phyloP scores from a whole-genome alignment of 352 stramenopile species.

The Globisporangium camurandrum region DNA sequence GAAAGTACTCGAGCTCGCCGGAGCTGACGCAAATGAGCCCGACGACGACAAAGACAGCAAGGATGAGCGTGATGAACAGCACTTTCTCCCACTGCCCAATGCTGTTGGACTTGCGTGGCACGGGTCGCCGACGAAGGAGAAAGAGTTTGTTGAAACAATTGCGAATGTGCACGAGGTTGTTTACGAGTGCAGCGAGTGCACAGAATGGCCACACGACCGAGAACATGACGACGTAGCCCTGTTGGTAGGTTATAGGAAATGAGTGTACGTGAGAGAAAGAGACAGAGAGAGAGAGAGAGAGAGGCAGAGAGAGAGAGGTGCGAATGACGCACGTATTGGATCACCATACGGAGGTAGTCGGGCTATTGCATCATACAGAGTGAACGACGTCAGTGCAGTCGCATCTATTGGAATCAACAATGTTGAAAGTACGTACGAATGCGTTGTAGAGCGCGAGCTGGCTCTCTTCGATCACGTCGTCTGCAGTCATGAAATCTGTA shows the following conservation, averaged over 20 bases:
- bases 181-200: slow-evolving; percentile 60
- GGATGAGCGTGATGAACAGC: slow-evolving; percentile 74
- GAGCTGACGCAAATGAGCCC: slow-evolving; percentile 81
- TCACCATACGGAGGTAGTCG: slow-evolving; percentile 82
- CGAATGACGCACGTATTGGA: slow-evolving; percentile 67
- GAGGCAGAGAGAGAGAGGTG: neutral
- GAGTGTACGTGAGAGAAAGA: neutral
- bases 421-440: slow-evolving; percentile 53
- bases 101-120: slow-evolving; percentile 77
- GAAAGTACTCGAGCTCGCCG: slow-evolving; percentile 78
- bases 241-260: neutral
- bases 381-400: neutral
- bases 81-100: slow-evolving; percentile 87
- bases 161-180: slow-evolving; percentile 80
- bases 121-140: slow-evolving; percentile 51
- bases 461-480: slow-evolving; percentile 78
- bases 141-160: slow-evolving; percentile 83
- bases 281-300: neutral
- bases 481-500: slow-evolving; percentile 75
- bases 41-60: slow-evolving; percentile 79
- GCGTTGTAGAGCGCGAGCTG: slow-evolving; percentile 74
- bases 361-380: slow-evolving; percentile 22
- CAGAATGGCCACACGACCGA: slow-evolving; percentile 85
- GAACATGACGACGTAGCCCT: slow-evolving; percentile 88
- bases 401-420: too few species aligned